Base-by-base conservation (phyloP, 1,139 yeast genomes). In the Blastobotrys indianensis region DNA sequence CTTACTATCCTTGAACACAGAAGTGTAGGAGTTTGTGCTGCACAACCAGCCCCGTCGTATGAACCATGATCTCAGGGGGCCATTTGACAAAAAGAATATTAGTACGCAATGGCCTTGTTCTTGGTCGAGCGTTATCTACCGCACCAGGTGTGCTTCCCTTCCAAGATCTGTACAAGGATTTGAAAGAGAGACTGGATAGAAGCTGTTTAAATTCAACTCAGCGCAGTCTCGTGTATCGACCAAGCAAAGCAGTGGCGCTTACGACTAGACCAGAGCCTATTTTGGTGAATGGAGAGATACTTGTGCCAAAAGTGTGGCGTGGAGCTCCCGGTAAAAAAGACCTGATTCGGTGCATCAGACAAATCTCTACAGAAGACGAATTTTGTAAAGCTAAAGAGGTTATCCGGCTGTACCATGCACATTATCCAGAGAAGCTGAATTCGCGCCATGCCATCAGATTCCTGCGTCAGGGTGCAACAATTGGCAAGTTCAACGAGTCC, bases 291-390 rank as follows among this genome's bases (percentile, higher is more conserved):
- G 60, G 62, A 23, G 36, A 54, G 41, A 33, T 38, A 11, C 45
- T 58, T 31, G 43, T 45, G 38, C 64, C 65, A 2, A 42, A 50
- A 36, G 32, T 20, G 23, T 60, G 57, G 47, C 48, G 50, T n/a
- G 66, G 64, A 10, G 42, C 46, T 11, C 64, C 65, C 8, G 53
- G 61, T 4, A 44, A 39, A 23, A 52, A 49, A n/a, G 58, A 58
- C 29, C 47, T 60, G 42, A 46, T 42, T 17, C 40, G 39, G 7
- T 37, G 55, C 13, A 49, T 54, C 16, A 41, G 37, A 23, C 42
- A 47, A 9, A 37, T 51, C 29, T 40, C 49, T 12, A 45, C 48
- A 13, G 38, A 43, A 9, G 57, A 51, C 32, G 54, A 54, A n/a
- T 47, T 54, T 36, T 41, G 32, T 11, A 30, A 42, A 23, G 51